Evolutionary conservation across 208 protist species (phyloP).

Genomic region (Crithidia thermophila): DNA sequence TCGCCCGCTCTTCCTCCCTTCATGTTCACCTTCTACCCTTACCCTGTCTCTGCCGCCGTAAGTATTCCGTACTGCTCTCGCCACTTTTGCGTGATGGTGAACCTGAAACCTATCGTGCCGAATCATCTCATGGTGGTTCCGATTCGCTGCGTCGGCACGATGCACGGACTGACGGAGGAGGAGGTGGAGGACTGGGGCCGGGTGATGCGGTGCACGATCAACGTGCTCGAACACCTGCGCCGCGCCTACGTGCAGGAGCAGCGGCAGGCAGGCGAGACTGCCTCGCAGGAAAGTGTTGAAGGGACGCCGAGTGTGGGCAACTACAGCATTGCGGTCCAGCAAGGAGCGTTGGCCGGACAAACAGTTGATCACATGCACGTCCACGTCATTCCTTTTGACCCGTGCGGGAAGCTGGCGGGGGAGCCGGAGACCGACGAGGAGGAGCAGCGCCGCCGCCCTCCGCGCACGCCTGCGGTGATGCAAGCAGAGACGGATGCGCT

Average conservation of each 20-base stretch:
- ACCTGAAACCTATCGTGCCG: slow-evolving; percentile 81
- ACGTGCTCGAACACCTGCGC: slow-evolving; percentile 51
- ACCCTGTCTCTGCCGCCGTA: slow-evolving; percentile 36
- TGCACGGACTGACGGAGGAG: slow-evolving; percentile 64
- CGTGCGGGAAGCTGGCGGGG: slow-evolving; percentile 57
- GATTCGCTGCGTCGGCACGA: slow-evolving; percentile 70
- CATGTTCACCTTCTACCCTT: slow-evolving; percentile 63
- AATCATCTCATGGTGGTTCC: slow-evolving; percentile 85
- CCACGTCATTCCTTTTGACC: slow-evolving; percentile 86
- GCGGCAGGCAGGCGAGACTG: neutral
- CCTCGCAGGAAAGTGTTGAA: neutral
- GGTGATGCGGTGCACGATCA: slow-evolving; percentile 62
- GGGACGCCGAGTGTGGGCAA: slow-evolving; percentile 10
- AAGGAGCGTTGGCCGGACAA: slow-evolving; percentile 72
- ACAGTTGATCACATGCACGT: slow-evolving; percentile 85
- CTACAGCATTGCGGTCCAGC: slow-evolving; percentile 84
- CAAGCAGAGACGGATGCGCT: slow-evolving; percentile 53
- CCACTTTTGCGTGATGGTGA: slow-evolving; percentile 82
- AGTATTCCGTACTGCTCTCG: slow-evolving; percentile 60
- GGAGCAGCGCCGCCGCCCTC: slow-evolving; percentile 49
- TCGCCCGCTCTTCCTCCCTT: neutral
- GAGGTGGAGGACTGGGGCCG: slow-evolving; percentile 79
- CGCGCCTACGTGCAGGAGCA: neutral
- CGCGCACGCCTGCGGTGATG: slow-evolving; percentile 62
- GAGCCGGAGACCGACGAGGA: slow-evolving; percentile 72